Percentiles rank a stretch among this genome's conserved stretches.
Evolutionary conservation across 768 basidiomycete genomes (phyloP).

Genomic region (Tubosaeta sp.): DNA sequence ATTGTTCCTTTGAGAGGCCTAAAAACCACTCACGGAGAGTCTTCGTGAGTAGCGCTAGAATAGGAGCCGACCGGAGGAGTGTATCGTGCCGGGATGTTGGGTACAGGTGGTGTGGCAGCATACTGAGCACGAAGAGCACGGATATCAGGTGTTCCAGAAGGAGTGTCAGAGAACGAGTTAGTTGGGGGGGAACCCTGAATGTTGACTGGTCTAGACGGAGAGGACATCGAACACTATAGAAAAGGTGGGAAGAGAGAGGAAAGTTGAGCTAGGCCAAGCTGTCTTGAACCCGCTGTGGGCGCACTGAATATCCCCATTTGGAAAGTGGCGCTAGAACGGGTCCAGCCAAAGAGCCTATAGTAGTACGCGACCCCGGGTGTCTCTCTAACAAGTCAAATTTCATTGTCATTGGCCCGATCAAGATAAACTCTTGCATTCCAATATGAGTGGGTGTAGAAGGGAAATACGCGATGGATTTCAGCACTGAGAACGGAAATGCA

Average conservation of each 20-base stretch:
- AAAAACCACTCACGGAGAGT: constrained; percentile 1
- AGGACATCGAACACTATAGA: constrained; percentile 36
- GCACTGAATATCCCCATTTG: neutral
- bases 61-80: constrained; percentile 39
- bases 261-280: neutral
- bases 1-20: constrained; percentile 6
- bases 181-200: constrained; percentile 32
- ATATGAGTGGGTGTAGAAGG: no score
- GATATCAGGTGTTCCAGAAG: constrained; percentile 60
- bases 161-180: constrained; percentile 27
- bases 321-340: neutral
- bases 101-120: constrained; percentile 48
- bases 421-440: no score
- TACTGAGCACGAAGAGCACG: constrained; percentile 64
- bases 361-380: no score
- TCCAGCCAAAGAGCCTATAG: no score
- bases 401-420: neutral
- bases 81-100: constrained; percentile 53
- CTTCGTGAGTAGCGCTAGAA: constrained; percentile 8
- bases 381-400: neutral
- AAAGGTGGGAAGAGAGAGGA: neutral
- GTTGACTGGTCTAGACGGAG: constrained; percentile 53
- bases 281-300: neutral
- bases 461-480: no score
- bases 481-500: no score